Evolutionary conservation across 371 early-diverging fungal genomes (phyloP), one percentile per base, ranked within the genome.

Genomic region (Mortierella sp.): DNA sequence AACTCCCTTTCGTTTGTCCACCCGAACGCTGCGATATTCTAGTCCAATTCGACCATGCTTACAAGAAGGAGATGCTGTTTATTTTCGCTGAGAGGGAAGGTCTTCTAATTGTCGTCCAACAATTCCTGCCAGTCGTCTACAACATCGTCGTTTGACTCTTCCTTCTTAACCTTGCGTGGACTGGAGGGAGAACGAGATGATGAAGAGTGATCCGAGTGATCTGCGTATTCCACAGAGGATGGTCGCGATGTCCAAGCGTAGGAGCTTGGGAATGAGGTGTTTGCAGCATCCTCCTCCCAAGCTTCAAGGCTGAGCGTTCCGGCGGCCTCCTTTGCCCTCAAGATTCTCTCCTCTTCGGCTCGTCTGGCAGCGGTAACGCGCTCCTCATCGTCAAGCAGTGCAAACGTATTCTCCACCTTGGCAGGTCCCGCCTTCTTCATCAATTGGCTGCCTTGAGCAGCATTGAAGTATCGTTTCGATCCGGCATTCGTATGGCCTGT

Each of bases 101-200:
- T 43, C 19, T 51, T 67, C 61, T 4, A 14, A 6, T 49, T 63
- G 3, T 67, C 63, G 44, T 62, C 74, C 47, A 73, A 25, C 29
- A 67, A 51, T 51, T 67, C 63, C 28, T 73, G 67, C 74, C 74
- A 73, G 43, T 73, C 74, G 37, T 73, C 74, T 6, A 73, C 74
- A 8, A 73, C 67, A n/a, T 51, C 52, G 22, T 60, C 74, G 24
- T 65, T 54, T 45, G 60, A 51, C 45, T 61, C 61, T 17, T 45
- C 58, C 14, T 54, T 51, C 9, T 31, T 39, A 25, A 16, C 4
- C 19, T 12, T 29, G 19, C 19, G 45, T 21, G 34, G 51, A 27
- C 14, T 28, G 17, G 50, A 49, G 2, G 10, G 7, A 2, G 57
- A 39, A 34, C 29, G 31, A 14, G 40, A 49, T 10, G 64, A 29